Evolutionary conservation across 2,329 filamentous ascomycete genomes (phyloP).

Genomic region (Claviceps pusilla): DNA sequence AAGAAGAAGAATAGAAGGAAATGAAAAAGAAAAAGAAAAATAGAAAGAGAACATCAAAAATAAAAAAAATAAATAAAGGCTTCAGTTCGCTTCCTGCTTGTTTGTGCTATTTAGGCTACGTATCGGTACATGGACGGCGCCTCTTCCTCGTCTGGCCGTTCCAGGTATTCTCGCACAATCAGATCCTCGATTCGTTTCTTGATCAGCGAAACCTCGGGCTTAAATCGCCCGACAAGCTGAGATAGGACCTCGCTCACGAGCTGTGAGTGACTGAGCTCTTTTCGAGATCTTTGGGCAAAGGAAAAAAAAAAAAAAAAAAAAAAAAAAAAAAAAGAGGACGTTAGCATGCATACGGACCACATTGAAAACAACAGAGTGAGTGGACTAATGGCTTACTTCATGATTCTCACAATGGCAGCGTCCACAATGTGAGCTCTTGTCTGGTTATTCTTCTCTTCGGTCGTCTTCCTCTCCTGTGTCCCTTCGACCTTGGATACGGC

Average conservation of each 20-base stretch:
- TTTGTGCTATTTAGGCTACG: constrained; percentile 37
- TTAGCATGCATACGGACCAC: not conserved
- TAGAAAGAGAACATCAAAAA: not conserved
- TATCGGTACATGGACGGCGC: constrained; percentile 54
- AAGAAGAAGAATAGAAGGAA: not conserved
- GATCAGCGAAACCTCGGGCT: constrained; percentile 60
- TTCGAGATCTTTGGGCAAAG: constrained; percentile 46
- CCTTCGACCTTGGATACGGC: constrained; percentile 75
- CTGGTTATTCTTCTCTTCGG: constrained; percentile 62
- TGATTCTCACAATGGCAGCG: constrained; percentile 64
- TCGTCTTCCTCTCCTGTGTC: constrained; percentile 50
- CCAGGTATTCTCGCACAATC: constrained; percentile 63
- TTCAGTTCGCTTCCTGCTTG: not conserved
- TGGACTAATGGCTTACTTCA: constrained; percentile 50
- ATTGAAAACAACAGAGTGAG: not conserved
- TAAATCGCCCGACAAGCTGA: constrained; percentile 56
- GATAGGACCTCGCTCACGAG: constrained; percentile 57
- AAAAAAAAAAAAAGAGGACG: no score
- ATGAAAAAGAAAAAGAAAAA: not conserved
- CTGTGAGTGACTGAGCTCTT: constrained; percentile 52
- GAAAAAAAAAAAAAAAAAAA: no score
- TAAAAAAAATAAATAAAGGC: not conserved
- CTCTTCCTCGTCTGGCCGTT: constrained; percentile 52
- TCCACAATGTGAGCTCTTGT: constrained; percentile 57
- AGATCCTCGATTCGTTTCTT: constrained; percentile 70